Percentiles rank a stretch among this genome's conserved stretches.
These are phyloP conservation scores for Salix koriyanagi DNA, from an alignment of 345 rosid species.

Conservation along the genomic window DNA sequence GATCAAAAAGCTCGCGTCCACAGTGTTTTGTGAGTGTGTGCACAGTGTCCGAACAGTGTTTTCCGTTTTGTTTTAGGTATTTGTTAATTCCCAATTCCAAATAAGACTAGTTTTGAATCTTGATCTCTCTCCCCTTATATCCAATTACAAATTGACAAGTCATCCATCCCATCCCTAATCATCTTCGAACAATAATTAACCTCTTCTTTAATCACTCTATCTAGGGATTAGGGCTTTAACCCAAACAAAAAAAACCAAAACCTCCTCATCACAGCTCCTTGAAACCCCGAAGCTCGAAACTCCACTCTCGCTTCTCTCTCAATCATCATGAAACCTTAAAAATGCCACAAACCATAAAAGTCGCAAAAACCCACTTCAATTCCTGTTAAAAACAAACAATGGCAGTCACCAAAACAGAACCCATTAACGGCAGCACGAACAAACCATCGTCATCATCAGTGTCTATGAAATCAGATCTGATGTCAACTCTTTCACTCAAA, in stretches of 20 bases:
- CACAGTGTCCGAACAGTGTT: too few relatives aligned
- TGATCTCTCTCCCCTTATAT: not conserved
- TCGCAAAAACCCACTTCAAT: not conserved
- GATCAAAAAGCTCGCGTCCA: too few relatives aligned
- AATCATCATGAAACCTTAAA: not conserved
- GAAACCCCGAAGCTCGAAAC: not conserved
- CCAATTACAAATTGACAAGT: not conserved
- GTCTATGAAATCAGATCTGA: constrained; percentile 41
- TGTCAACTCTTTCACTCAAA: constrained; percentile 36
- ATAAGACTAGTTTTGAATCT: not conserved
- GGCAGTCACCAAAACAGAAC: not conserved
- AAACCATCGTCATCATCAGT: not conserved
- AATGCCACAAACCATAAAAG: not conserved
- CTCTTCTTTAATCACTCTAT: not conserved
- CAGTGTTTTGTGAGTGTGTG: too few relatives aligned
- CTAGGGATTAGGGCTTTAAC: not conserved
- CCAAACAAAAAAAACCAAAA: too few relatives aligned
- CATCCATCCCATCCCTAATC: not conserved
- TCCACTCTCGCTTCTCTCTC: not conserved
- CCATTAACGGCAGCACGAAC: not conserved
- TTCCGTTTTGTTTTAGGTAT: too few relatives aligned
- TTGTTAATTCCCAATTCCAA: too few relatives aligned
- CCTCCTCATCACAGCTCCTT: not conserved
- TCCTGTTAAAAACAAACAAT: not conserved
- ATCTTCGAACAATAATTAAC: not conserved